Percentiles rank a stretch among this genome's conserved stretches.
Evolutionary conservation across 305 asterid genomes (phyloP).

Genomic region (Nicotiana rustica): DNA sequence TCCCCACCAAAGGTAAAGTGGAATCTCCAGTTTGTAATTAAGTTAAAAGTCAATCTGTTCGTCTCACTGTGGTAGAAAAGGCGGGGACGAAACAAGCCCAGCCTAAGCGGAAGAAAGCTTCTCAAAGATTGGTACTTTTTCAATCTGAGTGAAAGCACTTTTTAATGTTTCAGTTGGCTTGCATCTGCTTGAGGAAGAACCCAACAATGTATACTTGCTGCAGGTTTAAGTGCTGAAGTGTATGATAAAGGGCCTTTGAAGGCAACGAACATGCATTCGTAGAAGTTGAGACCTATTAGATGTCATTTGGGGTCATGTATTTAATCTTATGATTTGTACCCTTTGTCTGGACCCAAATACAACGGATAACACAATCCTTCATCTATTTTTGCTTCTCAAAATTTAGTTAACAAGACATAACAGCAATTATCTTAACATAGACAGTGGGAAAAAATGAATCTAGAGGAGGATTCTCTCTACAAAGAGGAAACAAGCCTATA

Average conservation of each 20-base stretch:
- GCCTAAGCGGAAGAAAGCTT: neutral
- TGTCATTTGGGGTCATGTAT: neutral
- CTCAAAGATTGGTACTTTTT: neutral
- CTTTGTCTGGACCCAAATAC: constrained; percentile 24
- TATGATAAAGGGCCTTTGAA: constrained; percentile 3
- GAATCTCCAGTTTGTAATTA: neutral
- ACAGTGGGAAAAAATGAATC: constrained; percentile 2
- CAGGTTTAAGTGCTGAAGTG: neutral
- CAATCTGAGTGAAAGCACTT: neutral
- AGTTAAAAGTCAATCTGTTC: constrained; percentile 12
- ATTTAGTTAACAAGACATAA: neutral
- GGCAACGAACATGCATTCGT: constrained; percentile 10
- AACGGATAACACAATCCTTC: neutral
- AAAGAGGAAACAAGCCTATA: neutral
- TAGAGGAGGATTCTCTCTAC: constrained; percentile 22
- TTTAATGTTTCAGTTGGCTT: neutral
- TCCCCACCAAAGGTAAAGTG: neutral
- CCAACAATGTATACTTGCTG: neutral
- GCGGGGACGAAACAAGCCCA: neutral
- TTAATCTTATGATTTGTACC: neutral
- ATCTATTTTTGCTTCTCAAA: constrained; percentile 9
- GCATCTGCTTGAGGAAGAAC: constrained; percentile 19
- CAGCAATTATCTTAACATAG: neutral
- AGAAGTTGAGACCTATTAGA: constrained; percentile 5
- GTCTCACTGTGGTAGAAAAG: neutral